A percentile compares a stretch with the other conserved stretches of the same genome.
Conservation (phyloP, 2,329 filamentous ascomycete species). For the Diplodia scrobiculata region DNA sequence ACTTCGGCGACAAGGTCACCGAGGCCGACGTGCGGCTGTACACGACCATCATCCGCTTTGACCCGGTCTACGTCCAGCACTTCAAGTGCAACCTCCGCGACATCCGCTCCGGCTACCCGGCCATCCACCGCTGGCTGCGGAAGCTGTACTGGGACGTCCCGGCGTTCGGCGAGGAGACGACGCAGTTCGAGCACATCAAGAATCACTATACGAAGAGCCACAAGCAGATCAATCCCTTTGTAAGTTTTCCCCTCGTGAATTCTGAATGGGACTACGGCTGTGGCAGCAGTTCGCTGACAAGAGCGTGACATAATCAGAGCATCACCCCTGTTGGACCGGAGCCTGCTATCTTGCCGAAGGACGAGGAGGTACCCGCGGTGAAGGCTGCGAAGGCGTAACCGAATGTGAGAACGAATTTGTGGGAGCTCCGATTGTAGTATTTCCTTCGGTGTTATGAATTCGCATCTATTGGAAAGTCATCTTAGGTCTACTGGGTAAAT, state of each 20-base stretch:
- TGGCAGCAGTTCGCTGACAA: background rate
- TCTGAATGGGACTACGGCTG: too few species aligned
- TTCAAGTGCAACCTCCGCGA: slow-evolving; percentile 82
- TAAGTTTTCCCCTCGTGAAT: background rate
- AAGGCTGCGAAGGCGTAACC: slow-evolving; percentile 30
- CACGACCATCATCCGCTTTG: slow-evolving; percentile 65
- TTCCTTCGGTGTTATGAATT: background rate
- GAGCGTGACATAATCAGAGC: slow-evolving; percentile 35
- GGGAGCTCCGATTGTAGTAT: background rate
- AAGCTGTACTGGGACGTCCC: slow-evolving; percentile 79
- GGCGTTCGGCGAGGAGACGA: slow-evolving; percentile 78
- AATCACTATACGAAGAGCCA: slow-evolving; percentile 70
- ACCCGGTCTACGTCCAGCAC: slow-evolving; percentile 58
- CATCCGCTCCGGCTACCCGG: slow-evolving; percentile 80
- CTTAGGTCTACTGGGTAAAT: background rate
- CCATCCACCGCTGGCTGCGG: slow-evolving; percentile 77
- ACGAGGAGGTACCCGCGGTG: slow-evolving; percentile 72
- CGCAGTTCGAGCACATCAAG: slow-evolving; percentile 95
- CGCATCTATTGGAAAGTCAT: background rate
- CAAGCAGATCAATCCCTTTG: slow-evolving; percentile 63
- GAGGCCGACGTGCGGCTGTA: slow-evolving; percentile 56
- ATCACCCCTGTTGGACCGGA: slow-evolving; percentile 86
- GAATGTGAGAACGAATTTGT: background rate
- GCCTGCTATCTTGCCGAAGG: slow-evolving; percentile 75
- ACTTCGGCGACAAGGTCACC: slow-evolving; percentile 59